Evolutionary conservation across 1,139 yeast species (phyloP), one percentile per base, ranked within the genome.

Genomic region (Protomyces pachydermus): DNA sequence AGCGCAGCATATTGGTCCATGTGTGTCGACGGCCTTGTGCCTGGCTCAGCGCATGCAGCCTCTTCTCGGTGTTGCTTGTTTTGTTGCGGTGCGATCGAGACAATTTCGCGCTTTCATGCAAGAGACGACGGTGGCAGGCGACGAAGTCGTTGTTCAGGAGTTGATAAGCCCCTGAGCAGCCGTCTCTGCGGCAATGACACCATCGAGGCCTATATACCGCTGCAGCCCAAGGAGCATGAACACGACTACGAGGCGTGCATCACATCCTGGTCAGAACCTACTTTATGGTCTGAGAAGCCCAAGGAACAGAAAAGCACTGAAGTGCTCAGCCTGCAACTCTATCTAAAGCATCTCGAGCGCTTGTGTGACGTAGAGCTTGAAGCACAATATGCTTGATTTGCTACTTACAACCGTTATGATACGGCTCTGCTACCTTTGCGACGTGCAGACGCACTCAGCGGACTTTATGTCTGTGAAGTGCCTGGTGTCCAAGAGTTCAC

Each of bases 401-500:
- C 48, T 16, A 42, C 48, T 3, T 42, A n/a, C 48, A 42, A 18
- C 14, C 16, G 18, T 6, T 42, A 42, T 42, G 14, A 42, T 20
- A 20, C 18, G 20, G 48, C 20, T n/a, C 23, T 42, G 8, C 12
- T 20, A 18, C 42, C 42, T 14, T 2, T 28, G 32, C 3, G 3
- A 28, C 42, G 42, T 3, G 23, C 16, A 18, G 48, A 18, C 12
- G 23, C 18, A 8, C 48, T 12, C 20, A 10, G 25, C 8, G 48
- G 48, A 4, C 18, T 42, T 9, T 16, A 38, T 35, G 23, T 37
- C 56, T 56, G 65, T 50, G 34, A 5, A 25, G 34, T 39, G 16
- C 68, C 67, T 2, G 69, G 69, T 6, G 62, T 67, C 37, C 64
- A 61, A n/a, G 69, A 67, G 18, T 67, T 63, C 38, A 66, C 69